These are phyloP conservation scores for Oryza punctata DNA, from an alignment of 176 grass and related monocot genomes.

Conservation along the genomic window DNA sequence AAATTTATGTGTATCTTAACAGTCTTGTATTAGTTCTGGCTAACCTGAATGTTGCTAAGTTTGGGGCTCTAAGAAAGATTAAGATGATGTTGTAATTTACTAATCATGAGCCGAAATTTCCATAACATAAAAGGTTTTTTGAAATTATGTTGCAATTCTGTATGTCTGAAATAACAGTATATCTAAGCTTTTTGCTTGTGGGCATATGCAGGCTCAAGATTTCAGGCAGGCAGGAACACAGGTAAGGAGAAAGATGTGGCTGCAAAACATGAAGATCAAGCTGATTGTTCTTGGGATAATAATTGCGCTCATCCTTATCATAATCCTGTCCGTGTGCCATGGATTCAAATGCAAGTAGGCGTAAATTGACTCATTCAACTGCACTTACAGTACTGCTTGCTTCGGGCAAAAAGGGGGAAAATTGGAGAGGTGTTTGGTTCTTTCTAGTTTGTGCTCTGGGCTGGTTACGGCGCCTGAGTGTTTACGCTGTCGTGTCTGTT, in stretches of 20 bases:
- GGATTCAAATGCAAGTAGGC: conserved; percentile 79
- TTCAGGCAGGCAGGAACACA: conserved; percentile 81
- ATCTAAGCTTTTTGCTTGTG: neutral
- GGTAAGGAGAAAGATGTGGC: conserved; percentile 92
- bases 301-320: conserved; percentile 81
- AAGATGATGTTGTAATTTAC: neutral
- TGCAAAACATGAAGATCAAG: conserved; percentile 98
- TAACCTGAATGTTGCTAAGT: neutral
- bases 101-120: neutral
- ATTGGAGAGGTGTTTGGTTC: conserved; percentile 1
- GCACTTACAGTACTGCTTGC: conserved; percentile 37
- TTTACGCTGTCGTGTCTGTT: conserved; percentile 7
- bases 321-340: conserved; percentile 82
- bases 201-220: conserved; percentile 69
- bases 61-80: neutral
- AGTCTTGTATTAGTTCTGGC: neutral
- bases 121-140: neutral
- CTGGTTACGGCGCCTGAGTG: neutral
- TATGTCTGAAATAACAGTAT: neutral
- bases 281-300: conserved; percentile 89
- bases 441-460: conserved; percentile 32
- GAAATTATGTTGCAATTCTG: neutral
- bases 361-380: conserved; percentile 31
- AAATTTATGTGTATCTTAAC: neutral
- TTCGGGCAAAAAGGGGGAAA: neutral